Conservation (phyloP, 805 yeast species). For the Cyberlindnera meyerae region DNA sequence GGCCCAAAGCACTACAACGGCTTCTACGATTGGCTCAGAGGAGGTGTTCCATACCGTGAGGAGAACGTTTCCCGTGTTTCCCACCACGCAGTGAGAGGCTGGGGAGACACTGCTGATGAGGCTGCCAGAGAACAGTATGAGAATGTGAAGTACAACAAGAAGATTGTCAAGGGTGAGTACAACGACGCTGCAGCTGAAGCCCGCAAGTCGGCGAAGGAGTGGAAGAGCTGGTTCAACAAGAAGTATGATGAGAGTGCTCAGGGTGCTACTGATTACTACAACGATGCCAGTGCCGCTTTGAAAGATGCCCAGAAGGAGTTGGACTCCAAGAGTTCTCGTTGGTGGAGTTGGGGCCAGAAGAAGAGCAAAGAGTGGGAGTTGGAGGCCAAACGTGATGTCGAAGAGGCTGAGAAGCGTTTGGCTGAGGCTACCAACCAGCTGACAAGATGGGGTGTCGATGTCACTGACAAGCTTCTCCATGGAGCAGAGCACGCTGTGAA, state of each 20-base stretch:
- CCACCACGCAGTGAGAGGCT: slow-evolving; percentile 36
- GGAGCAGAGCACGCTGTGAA: slow-evolving; percentile 28
- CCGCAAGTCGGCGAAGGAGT: slow-evolving; percentile 14
- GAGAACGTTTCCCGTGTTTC: slow-evolving; percentile 29
- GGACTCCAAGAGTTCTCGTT: slow-evolving; percentile 28
- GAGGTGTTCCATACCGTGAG: slow-evolving; percentile 19
- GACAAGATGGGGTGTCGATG: slow-evolving; percentile 27
- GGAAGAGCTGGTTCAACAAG: slow-evolving; percentile 23
- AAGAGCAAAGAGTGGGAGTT: slow-evolving; percentile 30
- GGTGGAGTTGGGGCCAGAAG: slow-evolving; percentile 38
- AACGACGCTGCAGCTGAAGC: slow-evolving; percentile 5
- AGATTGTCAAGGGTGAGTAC: slow-evolving; percentile 4
- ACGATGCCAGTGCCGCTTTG: slow-evolving; percentile 29
- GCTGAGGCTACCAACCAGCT: slow-evolving; percentile 16
- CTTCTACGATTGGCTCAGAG: slow-evolving; percentile 27
- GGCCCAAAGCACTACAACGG: slow-evolving; percentile 8
- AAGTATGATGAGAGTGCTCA: slow-evolving; percentile 21
- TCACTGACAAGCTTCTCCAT: slow-evolving; percentile 27
- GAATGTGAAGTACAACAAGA: slow-evolving; percentile 10
- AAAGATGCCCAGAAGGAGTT: slow-evolving; percentile 33
- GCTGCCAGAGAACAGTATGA: slow-evolving; percentile 39
- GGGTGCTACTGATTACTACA: slow-evolving; percentile 26
- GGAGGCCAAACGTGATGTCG: slow-evolving; percentile 29
- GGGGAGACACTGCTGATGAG: slow-evolving; percentile 42
- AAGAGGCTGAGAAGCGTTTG: slow-evolving; percentile 23